Evolutionary conservation across 2,329 filamentous ascomycete species (phyloP).

Genomic region (Epichloe sp.): DNA sequence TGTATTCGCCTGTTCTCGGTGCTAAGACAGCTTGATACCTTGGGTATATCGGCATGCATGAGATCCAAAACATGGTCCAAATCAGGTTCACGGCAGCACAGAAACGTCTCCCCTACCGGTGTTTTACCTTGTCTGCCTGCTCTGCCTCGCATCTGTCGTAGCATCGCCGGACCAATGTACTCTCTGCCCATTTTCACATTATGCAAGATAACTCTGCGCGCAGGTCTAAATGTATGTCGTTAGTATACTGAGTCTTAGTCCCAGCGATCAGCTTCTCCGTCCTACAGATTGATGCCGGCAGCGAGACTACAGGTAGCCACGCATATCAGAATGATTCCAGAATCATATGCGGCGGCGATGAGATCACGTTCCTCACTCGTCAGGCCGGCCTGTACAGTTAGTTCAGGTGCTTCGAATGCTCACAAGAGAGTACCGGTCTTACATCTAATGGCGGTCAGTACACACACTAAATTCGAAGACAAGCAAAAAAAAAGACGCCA

Average conservation of each 20-base stretch:
- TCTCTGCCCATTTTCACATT: slow-evolving; percentile 65
- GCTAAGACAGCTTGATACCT: slow-evolving; percentile 53
- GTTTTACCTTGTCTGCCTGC: slow-evolving; percentile 70
- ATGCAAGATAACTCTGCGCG: slow-evolving; percentile 62
- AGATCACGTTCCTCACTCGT: slow-evolving; percentile 65
- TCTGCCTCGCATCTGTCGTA: slow-evolving; percentile 69
- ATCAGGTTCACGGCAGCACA: slow-evolving; percentile 58
- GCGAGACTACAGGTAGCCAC: slow-evolving; percentile 69
- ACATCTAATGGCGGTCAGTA: slow-evolving; percentile 21
- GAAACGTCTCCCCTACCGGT: slow-evolving; percentile 62
- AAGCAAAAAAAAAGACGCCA: neutral
- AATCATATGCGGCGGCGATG: slow-evolving; percentile 57
- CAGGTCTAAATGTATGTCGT: slow-evolving; percentile 27
- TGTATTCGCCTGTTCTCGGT: slow-evolving; percentile 56
- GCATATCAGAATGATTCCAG: slow-evolving; percentile 53
- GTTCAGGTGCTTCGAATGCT: slow-evolving; percentile 6
- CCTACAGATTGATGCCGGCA: slow-evolving; percentile 63
- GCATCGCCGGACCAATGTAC: slow-evolving; percentile 63
- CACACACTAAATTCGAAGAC: neutral
- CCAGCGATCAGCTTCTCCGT: neutral
- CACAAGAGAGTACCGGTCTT: slow-evolving; percentile 3
- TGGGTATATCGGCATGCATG: slow-evolving; percentile 59
- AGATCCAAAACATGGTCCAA: slow-evolving; percentile 57
- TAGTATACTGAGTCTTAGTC: neutral
- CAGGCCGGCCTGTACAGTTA: slow-evolving; percentile 42